phyloP scores from a whole-genome alignment of 2,329 filamentous ascomycete species.

The Talaromyces pinophilus region DNA sequence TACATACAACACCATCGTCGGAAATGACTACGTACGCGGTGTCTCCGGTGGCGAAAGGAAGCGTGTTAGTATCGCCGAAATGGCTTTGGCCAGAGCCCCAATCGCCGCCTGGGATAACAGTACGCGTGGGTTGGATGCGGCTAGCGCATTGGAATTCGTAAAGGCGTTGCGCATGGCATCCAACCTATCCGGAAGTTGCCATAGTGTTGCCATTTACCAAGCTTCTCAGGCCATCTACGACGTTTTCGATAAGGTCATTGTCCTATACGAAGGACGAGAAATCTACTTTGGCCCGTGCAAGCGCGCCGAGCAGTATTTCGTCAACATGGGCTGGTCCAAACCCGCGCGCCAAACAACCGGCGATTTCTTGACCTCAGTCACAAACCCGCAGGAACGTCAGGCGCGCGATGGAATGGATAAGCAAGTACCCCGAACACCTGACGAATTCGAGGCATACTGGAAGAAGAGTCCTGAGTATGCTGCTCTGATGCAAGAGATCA shows the following conservation, averaged over 20 bases:
- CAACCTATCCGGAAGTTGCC: conserved; percentile 63
- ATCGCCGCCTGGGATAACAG: conserved; percentile 76
- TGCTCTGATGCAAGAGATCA: conserved; percentile 39
- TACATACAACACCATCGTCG: conserved; percentile 73
- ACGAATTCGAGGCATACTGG: conserved; percentile 59
- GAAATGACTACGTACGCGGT: conserved; percentile 72
- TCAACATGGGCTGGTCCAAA: conserved; percentile 69
- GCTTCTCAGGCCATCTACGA: conserved; percentile 56
- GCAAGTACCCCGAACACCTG: conserved; percentile 56
- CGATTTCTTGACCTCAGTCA: conserved; percentile 78
- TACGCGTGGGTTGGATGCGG: conserved; percentile 71
- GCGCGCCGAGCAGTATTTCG: conserved; percentile 67
- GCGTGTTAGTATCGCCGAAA: conserved; percentile 80
- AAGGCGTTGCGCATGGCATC: conserved; percentile 65
- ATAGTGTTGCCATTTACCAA: conserved; percentile 71
- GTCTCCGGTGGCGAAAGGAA: conserved; percentile 73
- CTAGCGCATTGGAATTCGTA: conserved; percentile 72
- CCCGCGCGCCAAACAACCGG: conserved; percentile 71
- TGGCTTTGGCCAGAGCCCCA: conserved; percentile 65
- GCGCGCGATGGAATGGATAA: conserved; percentile 60
- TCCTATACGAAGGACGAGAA: conserved; percentile 68
- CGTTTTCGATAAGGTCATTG: conserved; percentile 67
- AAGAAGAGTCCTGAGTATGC: conserved; percentile 39
- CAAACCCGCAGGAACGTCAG: conserved; percentile 60
- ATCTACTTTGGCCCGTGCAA: conserved; percentile 69